Base-by-base conservation (phyloP, 306 rosid species). In the Trifolium pratense region DNA sequence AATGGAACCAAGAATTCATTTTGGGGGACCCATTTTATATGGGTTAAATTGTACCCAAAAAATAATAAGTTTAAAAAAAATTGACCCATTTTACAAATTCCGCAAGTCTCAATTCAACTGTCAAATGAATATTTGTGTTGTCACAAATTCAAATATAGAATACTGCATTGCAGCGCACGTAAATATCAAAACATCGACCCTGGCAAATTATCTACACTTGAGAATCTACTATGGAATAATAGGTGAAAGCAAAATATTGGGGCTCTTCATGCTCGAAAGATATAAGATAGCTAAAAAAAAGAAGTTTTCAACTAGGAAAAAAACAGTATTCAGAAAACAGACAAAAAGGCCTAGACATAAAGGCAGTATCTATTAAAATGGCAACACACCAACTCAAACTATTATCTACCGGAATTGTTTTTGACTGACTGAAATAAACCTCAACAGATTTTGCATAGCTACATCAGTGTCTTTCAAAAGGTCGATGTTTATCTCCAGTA, bases 351-450 rank as follows among this genome's bases (percentile, higher is more conserved):
- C 65, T n/a, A 31, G 7, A 8, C n/a, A 7, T 5, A 13, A 74
- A 9, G 15, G 37, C 26, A 37, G 48, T n/a, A 18, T 59, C 43
- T 43, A 60, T 34, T 57, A 73, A 31, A 82, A 73, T 42, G 34
- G 78, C 40, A 77, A 59, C 66, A 59, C 66, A 76, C 71, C 76
- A 52, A 67, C 36, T 68, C 34, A 69, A 58, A 25, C 75, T 37
- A 76, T 48, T 45, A 46, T 67, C 77, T 39, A 60, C 21, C 39
- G 20, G 69, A 14, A 57, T 71, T 66, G 59, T 39, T 59, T 23
- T 37, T 46, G 42, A 66, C 26, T 14, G 53, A 46, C 61, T 15
- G 73, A 71, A 67, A 82, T 73, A 49, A 77, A 81, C 81, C 81
- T 51, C 42, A 17, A 76, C n/a, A 17, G 53, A 57, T 48, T 48